Evolutionary conservation across 305 asterid species (phyloP), one percentile per base, ranked within the genome.

Genomic region (Solanum chacoense): DNA sequence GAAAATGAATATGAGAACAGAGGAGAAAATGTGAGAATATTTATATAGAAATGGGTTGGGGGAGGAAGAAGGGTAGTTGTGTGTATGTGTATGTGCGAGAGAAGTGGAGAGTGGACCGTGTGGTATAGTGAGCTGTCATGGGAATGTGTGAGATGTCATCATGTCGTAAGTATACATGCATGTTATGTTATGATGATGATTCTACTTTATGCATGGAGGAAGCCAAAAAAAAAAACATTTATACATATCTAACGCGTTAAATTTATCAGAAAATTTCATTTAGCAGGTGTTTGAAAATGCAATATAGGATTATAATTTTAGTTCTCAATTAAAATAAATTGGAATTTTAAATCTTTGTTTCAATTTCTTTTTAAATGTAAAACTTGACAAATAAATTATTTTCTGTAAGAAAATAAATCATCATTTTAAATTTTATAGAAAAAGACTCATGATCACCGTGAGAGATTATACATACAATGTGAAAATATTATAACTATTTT

Each of bases 51-150:
- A 50, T 35, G 83, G 29, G 50, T 26, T 18, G 2, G 14, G 4
- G 14, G 4, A 26, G 32, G 65, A 55, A 28, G 85, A 80, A 16
- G 85, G 37, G 69, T 42, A 42, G 85, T 80, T 80, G 85, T 78
- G n/a, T 76, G 34, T 76, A 28, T 34, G 42, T 20, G 81, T 22
- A 3, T 26, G 59, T 9, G 86, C 72, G 40, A 18, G 86, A 81
- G 86, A 81, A 81, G 86, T 81, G 86, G 86, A 81, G 86, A 18
- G 86, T 81, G 86, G 86, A 81, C 86, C 86, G 72, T 28, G 18
- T 81, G 72, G 71, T 42, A 81, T 36, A 28, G 29, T 81, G 86
- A 81, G 38, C 86, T 81, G 86, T 81, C 86, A 81, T 45, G 71
- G 71, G 18, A 81, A 45, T 81, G 28, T 29, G 86, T 29, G 71